These are phyloP conservation scores for Nakazawaea molendinolei DNA, from an alignment of 805 yeast species.

Conservation along the genomic window DNA sequence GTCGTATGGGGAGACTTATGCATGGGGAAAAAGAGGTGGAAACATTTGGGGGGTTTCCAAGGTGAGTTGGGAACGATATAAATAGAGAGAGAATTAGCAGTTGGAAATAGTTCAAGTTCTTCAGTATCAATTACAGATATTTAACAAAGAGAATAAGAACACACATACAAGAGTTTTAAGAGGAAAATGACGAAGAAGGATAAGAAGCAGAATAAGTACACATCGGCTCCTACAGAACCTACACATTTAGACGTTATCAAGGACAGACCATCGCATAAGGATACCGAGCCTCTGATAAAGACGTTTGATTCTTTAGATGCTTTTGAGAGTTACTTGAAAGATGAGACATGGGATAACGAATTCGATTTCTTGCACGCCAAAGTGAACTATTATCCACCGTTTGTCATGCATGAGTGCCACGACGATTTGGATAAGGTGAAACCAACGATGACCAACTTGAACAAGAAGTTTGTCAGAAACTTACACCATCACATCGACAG, in stretches of 20 bases:
- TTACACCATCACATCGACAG: slow-evolving; percentile 70
- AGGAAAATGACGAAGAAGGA: slow-evolving; percentile 7
- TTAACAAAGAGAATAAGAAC: slow-evolving; percentile 1
- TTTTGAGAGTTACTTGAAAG: slow-evolving; percentile 59
- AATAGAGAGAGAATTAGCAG: no score
- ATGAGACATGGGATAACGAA: slow-evolving; percentile 74
- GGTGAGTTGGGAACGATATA: no score
- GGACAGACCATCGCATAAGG: slow-evolving; percentile 9
- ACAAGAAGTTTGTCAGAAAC: slow-evolving; percentile 65
- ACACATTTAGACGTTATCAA: slow-evolving; percentile 10
- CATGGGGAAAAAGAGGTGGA: no score
- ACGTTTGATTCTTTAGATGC: slow-evolving; percentile 56
- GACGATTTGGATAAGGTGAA: slow-evolving; percentile 66
- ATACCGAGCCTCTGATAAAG: slow-evolving; percentile 19
- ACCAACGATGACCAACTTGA: slow-evolving; percentile 65
- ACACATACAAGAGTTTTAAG: not conserved
- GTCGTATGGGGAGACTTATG: no score
- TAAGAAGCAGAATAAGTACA: slow-evolving; percentile 7
- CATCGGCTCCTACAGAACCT: slow-evolving; percentile 12
- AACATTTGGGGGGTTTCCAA: no score
- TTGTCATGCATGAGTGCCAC: slow-evolving; percentile 58
- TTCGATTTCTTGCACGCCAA: slow-evolving; percentile 64
- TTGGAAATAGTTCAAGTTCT: not conserved
- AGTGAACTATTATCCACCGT: slow-evolving; percentile 66
- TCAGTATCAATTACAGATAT: not conserved